A percentile compares a stretch with the other conserved stretches of the same genome.
These are phyloP conservation scores for Candida glucosophila DNA, from an alignment of 1,139 yeast genomes.

Conservation along the genomic window DNA sequence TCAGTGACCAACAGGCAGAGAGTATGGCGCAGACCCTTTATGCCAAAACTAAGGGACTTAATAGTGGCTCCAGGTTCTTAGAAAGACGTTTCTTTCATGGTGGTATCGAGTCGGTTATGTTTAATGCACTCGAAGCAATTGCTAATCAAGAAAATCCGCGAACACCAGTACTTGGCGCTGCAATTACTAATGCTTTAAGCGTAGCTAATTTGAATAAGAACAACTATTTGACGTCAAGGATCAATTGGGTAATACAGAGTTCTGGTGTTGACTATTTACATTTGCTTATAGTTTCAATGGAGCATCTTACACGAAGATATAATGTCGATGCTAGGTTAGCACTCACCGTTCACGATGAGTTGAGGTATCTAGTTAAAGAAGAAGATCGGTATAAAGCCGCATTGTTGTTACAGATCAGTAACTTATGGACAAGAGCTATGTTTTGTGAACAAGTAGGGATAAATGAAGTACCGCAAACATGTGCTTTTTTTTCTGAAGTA, in stretches of 20 bases:
- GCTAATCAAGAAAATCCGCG: constrained; percentile 79
- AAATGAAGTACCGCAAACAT: constrained; percentile 81
- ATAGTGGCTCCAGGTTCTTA: constrained; percentile 20
- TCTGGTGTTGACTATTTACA: constrained; percentile 97
- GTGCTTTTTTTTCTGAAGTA: constrained; percentile 92
- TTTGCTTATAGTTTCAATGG: constrained; percentile 78
- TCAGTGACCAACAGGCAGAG: constrained; percentile 65
- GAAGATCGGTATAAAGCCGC: constrained; percentile 72
- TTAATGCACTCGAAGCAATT: constrained; percentile 79
- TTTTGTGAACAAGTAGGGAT: constrained; percentile 91
- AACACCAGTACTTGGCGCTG: constrained; percentile 91
- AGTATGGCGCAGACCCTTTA: constrained; percentile 62
- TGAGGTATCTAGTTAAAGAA: constrained; percentile 69
- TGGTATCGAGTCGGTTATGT: constrained; percentile 89
- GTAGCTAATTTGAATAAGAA: constrained; percentile 54
- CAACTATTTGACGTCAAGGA: constrained; percentile 78
- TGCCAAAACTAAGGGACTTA: constrained; percentile 73
- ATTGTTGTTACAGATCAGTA: constrained; percentile 77
- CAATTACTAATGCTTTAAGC: constrained; percentile 79
- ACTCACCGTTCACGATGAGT: constrained; percentile 92
- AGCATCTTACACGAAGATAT: constrained; percentile 60
- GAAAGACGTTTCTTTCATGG: constrained; percentile 59
- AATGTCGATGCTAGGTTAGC: constrained; percentile 69
- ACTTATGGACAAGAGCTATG: constrained; percentile 94
- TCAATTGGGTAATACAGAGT: constrained; percentile 97